Base-by-base conservation (phyloP, 805 yeast species). In the Saturnispora besseyi region DNA sequence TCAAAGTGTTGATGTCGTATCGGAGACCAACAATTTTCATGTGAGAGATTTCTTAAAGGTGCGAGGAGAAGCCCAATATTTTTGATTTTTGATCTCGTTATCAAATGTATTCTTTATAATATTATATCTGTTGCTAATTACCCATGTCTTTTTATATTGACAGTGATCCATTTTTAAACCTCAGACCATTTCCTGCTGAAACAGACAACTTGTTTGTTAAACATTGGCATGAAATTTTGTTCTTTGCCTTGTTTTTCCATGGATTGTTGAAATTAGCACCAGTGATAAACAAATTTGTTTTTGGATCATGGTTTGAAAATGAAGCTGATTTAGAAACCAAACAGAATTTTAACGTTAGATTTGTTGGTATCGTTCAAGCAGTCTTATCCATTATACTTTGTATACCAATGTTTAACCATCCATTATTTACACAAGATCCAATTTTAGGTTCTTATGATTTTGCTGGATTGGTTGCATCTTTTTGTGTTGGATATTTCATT, bases 361-460 rank as follows among this genome's bases (percentile, higher is more conserved):
- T 86, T 11, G 96, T 88, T 3, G 83, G 97, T 2, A 81, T 86
- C 79, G 78, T 89, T 18, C 97, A 93, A 65, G 79, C 93, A 45
- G 43, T 87, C 1, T 54, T 86, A 6, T 81, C 96, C 10, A 67
- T 87, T 26, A 62, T 62, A 8, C 61, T 79, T 8, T 72, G 85
- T 31, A 61, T 78, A 44, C 95, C 95, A 6, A 72, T 84, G 72
- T 79, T 83, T 63, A 68, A 73, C 50, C 84, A 83, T 54, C 72
- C 77, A 9, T 62, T 71, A 45, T 71, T 78, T 51, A 54, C 58
- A 4, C 57, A 61, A 11, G 78, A 82, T 59, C 75, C 84, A 5
- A 67, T 86, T 24, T 69, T 77, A n/a, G 90, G 88, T 43, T 75
- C 78, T 61, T 79, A 82, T 48, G 86, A 87, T n/a, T 85, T 79